Evolutionary conservation across 495 filamentous ascomycete species (phyloP), one percentile per base, ranked within the genome.

Genomic region (Haplographium delicatum): DNA sequence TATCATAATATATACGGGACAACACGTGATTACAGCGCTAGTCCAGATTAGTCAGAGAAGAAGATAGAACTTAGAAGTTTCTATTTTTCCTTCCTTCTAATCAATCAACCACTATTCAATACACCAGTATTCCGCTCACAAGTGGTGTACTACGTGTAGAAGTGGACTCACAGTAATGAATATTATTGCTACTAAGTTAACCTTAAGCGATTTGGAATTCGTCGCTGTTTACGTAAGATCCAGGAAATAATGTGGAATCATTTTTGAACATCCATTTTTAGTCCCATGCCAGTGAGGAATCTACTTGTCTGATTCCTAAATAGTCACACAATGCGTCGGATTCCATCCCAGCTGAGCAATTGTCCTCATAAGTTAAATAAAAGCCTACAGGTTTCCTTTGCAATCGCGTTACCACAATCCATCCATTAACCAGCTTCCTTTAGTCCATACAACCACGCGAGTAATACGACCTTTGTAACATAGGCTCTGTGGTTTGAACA

Each of bases 331-430:
- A 39, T 39, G 35, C 35, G 3, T 19, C 35, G 9, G 35, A 22
- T 4, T 39, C 35, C 3, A 20, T 39, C 35, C 15, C 18, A 19
- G 35, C 35, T 39, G 35, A 39, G 35, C 22, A 19, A 20, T 39
- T 6, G 15, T 39, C 35, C 16, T 39, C 15, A 20, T 7, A 2
- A 19, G 16, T 39, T 20, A 39, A 22, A 39, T 39, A 19, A 22
- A 39, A 39, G 4, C n/a, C 35, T 19, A 20, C 35, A n/a, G 33
- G 33, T 35, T 35, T 39, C 35, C 35, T 39, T 39, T 39, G 35
- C 35, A 39, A 39, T 39, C 16, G 35, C 35, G 18, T 39, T 39
- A 39, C 35, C n/a, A 39, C 35, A 39, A 39, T 39, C 35, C 35
- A 1, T 20, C 7, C 35, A 39, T 39, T 19, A 39, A 39, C 35